Evolutionary conservation across 305 asterid species (phyloP), one percentile per base, ranked within the genome.

Genomic region (Solanum hybrid): DNA sequence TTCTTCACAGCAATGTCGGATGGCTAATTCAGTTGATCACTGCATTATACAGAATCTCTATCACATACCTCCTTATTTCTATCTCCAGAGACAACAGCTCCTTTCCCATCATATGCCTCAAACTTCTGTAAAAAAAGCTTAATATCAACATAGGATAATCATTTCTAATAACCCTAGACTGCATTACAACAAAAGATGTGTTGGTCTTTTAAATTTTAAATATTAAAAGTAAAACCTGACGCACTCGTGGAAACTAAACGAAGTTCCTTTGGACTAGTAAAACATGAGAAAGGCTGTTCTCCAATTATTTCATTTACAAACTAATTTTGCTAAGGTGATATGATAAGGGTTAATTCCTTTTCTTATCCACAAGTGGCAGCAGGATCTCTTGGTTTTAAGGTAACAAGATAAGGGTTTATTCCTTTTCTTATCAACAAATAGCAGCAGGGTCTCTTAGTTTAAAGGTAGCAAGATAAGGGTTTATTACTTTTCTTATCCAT

Each of bases 41-140:
- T 45, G 24, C 24, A 89, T 32, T 73, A 81, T 81, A 89, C 45
- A 33, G 79, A 76, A 86, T 84, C 77, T 87, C 51, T 88, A 88
- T 38, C 57, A 87, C 93, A 61, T 93, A 95, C 99, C 99, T 98
- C 99, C 94, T 98, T 97, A 88, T 95, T 88, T 91, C 94, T 96
- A 90, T 97, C 95, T 91, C 99, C 99, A 84, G 98, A 94, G 91
- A 96, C 94, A 92, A 94, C 97, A 84, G 94, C 95, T 92, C 98
- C 99, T 82, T 90, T 92, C 14, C 91, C 91, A 92, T 97, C 93
- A 88, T 95, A 97, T 45, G 98, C 99, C 94, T 97, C 99, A 57
- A 93, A 97, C 91, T 94, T 97, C 99, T 97, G 96, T 94, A 92
- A 88, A 32, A 89, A 89, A 78, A 79, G 27, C 87, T 76, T 37